phyloP scores from a whole-genome alignment of 2,329 filamentous ascomycete species.

The Penicillium sp. region DNA sequence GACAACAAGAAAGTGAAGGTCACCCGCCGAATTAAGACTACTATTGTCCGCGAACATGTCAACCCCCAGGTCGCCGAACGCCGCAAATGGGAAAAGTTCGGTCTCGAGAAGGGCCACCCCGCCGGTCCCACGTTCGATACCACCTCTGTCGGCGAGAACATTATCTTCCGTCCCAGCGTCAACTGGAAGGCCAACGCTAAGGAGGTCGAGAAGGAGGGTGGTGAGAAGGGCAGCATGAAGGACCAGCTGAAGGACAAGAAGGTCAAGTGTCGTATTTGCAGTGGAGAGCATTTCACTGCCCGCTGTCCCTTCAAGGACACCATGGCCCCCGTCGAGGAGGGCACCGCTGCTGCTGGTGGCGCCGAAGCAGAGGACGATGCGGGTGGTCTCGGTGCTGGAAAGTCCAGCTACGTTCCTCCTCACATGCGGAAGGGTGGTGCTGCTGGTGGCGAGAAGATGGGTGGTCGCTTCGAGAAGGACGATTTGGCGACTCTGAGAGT shows the following conservation, averaged over 20 bases:
- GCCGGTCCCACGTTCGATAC: constrained; percentile 82
- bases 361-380: constrained; percentile 47
- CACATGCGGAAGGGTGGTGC: constrained; percentile 72
- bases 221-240: constrained; percentile 62
- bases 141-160: constrained; percentile 94
- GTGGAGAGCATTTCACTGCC: constrained; percentile 97
- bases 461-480: constrained; percentile 91
- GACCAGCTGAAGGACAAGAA: constrained; percentile 91
- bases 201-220: constrained; percentile 56
- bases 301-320: constrained; percentile 99
- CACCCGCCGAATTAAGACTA: constrained; percentile 90
- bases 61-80: constrained; percentile 96
- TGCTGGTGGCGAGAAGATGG: constrained; percentile 73
- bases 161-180: constrained; percentile 86
- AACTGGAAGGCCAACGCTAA: constrained; percentile 93
- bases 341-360: constrained; percentile 42
- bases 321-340: constrained; percentile 70
- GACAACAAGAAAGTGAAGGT: constrained; percentile 95
- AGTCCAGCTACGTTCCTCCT: constrained; percentile 90
- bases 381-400: constrained; percentile 62
- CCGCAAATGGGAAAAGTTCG: constrained; percentile 91
- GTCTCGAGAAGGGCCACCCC: constrained; percentile 79
- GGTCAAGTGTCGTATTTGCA: constrained; percentile 99
- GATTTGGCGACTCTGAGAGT: constrained; percentile 94
- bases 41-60: constrained; percentile 85